Base-by-base conservation (phyloP, 148 eudicot genomes). In the Persicaria maculosa region DNA sequence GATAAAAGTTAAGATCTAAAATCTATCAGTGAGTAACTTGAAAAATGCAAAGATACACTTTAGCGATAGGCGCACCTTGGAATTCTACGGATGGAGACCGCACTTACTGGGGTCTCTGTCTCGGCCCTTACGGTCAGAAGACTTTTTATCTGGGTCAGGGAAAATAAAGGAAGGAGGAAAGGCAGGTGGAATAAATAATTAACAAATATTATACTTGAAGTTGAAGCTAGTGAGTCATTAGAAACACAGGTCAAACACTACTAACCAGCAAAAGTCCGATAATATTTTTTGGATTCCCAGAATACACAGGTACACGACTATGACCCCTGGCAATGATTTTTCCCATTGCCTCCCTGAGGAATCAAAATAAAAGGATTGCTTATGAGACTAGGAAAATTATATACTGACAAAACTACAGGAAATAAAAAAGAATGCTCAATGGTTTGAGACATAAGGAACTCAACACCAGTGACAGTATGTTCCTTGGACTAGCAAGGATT, bases 51-150 rank as follows among this genome's bases (percentile, higher is more conserved):
- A 40, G n/a, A 40, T 40, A 40, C 1, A 12, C 69, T 43, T 40
- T 8, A 59, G 9, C 15, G 4, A 65, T 65, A 65, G 17, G 62
- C 75, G 19, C 53, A 90, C 97, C 98, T 87, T 47, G 98, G 98
- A 73, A 94, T 90, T 85, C 81, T 87, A 54, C 98, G 85, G 67
- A 94, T 94, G 68, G 98, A 90, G 72, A 94, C 96, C 71, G 95
- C 88, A 76, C 97, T 91, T 54, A 94, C 96, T 19, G 97, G 97
- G 74, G 93, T 90, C 80, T 91, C 97, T 19, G 88, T 88, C 84
- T 94, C 98, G 20, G 98, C 88, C 73, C 97, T 81, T 50, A 94
- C 96, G 22, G 98, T 94, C 61, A 94, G 91, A 78, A 94, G 98
- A 79, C 88, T 91, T 83, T 94, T 94, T 16, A 94, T 95, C 98